Evolutionary conservation across 108 stramenopile genomes (phyloP), one percentile per base, ranked within the genome.

Genomic region (Skeletonema menzelii): DNA sequence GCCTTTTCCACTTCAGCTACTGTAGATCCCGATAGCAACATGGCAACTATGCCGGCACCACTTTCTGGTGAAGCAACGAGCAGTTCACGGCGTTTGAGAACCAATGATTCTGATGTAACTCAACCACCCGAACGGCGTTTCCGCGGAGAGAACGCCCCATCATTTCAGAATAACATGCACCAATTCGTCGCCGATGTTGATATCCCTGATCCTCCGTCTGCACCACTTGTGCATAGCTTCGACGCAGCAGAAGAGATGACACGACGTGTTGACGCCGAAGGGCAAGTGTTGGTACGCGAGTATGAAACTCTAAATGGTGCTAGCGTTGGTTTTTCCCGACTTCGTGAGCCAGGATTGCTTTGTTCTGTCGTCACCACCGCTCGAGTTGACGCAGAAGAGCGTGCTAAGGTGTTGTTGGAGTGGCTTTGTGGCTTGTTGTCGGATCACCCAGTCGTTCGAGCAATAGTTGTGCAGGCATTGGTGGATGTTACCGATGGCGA

Each of bases 201-300:
- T 20, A 19, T 3, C 11, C 10, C 37, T 34, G 73, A 69, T 27
- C 14, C 28, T 20, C 49, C 82, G 11, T 37, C 63, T 69, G 65
- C 75, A n/a, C 65, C 68, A 27, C 82, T 95, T 24, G 85, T 95
- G 28, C 27, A 86, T 19, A 57, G 58, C 4, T 67, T 73, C 22
- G 83, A 85, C 24, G 66, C 38, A 13, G 91, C 90, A 35, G 75
- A 69, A 5, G 76, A 84, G 27, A 85, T 91, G 70, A 95, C 94
- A 4, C 88, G 88, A 22, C 86, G 85, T 56, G 94, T 95, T 8
- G 91, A 95, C 66, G 65, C 87, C 27, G 90, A 95, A 67, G 94
- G 94, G 14, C 91, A 92, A 74, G 91, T 95, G 30, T 59, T 79
- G 10, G 90, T 93, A 22, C 88, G 87, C 28, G 65, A 38, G 11